Conservation (phyloP, 176 grass and related monocot species). For the Thalia dealbata region DNA sequence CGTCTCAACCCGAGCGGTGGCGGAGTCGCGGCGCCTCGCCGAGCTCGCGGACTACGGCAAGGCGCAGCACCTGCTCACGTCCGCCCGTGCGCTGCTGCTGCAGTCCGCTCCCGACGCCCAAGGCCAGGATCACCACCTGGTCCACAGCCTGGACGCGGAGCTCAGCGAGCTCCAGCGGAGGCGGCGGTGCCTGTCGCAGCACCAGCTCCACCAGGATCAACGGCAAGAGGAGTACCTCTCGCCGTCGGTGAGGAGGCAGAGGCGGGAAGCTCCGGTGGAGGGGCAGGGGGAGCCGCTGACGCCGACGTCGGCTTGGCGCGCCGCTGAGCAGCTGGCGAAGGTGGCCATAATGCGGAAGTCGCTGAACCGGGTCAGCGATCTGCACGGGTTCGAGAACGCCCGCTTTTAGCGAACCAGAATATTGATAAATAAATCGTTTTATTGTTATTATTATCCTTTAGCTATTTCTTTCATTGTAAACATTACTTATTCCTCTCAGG, state of each 20-base stretch:
- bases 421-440: background rate
- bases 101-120: conserved; percentile 16
- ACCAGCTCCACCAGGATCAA: conserved; percentile 7
- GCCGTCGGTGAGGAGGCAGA: conserved; percentile 8
- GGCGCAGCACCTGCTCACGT: conserved; percentile 61
- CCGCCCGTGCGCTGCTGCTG: conserved; percentile 55
- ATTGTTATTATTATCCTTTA: background rate
- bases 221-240: background rate
- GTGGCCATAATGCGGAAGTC: conserved; percentile 91
- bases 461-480: background rate
- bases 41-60: conserved; percentile 65
- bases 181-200: conserved; percentile 20
- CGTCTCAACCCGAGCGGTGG: conserved; percentile 68
- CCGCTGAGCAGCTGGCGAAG: conserved; percentile 90
- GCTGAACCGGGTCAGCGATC: conserved; percentile 76
- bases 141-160: conserved; percentile 52
- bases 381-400: conserved; percentile 97
- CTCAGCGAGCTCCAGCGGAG: conserved; percentile 50
- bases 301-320: conserved; percentile 91
- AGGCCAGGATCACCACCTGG: conserved; percentile 34
- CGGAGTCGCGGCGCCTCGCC: conserved; percentile 57
- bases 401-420: conserved; percentile 34
- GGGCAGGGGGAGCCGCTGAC: conserved; percentile 42
- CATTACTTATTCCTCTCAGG: background rate
- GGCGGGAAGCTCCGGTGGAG: conserved; percentile 5